Evolutionary conservation across 371 early-diverging fungal genomes (phyloP).

Genomic region (Saksenaea vasiformis): DNA sequence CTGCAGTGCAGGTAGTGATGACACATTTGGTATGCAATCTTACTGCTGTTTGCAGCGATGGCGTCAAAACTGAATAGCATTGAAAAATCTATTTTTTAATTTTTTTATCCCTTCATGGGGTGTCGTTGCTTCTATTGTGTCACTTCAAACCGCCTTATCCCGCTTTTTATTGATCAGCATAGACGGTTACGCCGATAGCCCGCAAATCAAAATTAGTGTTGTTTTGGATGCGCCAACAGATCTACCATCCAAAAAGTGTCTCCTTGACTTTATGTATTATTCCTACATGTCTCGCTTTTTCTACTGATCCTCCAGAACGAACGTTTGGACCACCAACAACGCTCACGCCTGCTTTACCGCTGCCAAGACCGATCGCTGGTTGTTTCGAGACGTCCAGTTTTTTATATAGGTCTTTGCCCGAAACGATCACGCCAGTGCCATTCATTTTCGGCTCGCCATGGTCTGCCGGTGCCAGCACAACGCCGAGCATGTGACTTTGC

Average conservation of each 20-base stretch:
- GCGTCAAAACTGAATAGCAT: too few species aligned
- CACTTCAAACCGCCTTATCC: too few species aligned
- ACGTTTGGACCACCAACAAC: background rate
- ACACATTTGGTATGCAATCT: too few species aligned
- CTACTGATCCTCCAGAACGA: background rate
- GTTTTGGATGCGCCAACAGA: too few species aligned
- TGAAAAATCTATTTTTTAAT: too few species aligned
- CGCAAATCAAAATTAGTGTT: background rate
- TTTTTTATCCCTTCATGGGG: too few species aligned
- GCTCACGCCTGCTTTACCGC: background rate
- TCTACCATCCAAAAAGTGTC: background rate
- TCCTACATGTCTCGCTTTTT: background rate
- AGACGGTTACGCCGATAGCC: too few species aligned
- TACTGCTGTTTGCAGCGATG: too few species aligned
- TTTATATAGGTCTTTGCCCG: background rate
- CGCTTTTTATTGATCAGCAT: too few species aligned
- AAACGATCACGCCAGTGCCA: background rate
- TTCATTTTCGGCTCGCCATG: background rate
- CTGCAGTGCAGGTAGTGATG: too few species aligned
- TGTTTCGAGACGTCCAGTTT: background rate
- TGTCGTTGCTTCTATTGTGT: too few species aligned
- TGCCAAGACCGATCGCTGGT: background rate
- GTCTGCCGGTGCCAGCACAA: conserved; percentile 7
- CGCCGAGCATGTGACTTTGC: conserved; percentile 19
- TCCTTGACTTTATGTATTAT: background rate